phyloP scores from a whole-genome alignment of 2,329 filamentous ascomycete species.

The Penicillium sp. region DNA sequence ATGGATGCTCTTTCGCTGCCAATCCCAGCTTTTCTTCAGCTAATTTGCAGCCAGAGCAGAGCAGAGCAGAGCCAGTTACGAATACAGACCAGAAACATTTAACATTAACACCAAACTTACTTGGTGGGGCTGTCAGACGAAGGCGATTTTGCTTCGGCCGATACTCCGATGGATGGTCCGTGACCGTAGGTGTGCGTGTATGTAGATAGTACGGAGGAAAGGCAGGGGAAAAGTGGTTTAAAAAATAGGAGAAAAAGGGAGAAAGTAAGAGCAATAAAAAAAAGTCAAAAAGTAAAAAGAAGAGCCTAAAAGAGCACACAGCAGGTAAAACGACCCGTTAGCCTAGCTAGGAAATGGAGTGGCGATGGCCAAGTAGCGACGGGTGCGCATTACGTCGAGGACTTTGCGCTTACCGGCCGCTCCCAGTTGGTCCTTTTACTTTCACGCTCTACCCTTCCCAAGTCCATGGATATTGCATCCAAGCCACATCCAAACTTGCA shows the following conservation, averaged over 20 bases:
- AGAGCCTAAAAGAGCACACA: no score
- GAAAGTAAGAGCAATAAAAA: no score
- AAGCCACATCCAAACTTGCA: neutral
- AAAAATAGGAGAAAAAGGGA: no score
- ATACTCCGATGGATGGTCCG: slow-evolving; percentile 15
- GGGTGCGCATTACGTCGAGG: slow-evolving; percentile 11
- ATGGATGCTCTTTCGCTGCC: no score
- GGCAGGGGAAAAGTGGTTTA: no score
- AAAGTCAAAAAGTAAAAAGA: no score
- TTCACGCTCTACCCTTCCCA: no score
- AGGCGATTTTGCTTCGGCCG: slow-evolving; percentile 14
- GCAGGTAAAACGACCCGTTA: no score
- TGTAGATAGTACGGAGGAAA: no score
- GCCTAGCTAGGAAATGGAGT: no score
- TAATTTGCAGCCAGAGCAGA: slow-evolving; percentile 8
- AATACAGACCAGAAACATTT: neutral
- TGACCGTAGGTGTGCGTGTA: neutral
- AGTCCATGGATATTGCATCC: neutral
- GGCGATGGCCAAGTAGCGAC: neutral
- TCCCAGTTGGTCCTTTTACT: neutral
- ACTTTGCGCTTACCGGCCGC: neutral
- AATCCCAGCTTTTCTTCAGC: no score
- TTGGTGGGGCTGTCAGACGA: slow-evolving; percentile 1
- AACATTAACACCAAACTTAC: neutral
- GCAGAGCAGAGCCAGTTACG: slow-evolving; percentile 20